Evolutionary conservation across 495 filamentous ascomycete genomes (phyloP).

Genomic region (Viridothelium virens): DNA sequence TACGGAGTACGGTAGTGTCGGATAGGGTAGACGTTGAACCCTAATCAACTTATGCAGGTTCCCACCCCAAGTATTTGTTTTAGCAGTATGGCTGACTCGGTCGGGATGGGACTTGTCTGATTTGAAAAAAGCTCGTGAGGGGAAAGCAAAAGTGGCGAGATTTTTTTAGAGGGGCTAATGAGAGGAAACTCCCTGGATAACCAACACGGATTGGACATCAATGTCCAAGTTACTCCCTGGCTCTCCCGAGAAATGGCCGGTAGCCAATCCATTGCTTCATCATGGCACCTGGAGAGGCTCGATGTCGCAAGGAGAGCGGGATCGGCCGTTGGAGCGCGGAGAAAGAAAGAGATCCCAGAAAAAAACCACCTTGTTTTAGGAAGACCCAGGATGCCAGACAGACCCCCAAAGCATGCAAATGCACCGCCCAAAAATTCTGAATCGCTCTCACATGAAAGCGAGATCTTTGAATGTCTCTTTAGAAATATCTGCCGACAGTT

Average conservation of each 20-base stretch:
- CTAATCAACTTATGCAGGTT: too few species aligned
- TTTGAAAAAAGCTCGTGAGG: background rate
- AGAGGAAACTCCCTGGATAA: background rate
- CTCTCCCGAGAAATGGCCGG: background rate
- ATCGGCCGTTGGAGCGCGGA: background rate
- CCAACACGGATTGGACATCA: background rate
- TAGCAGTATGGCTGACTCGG: background rate
- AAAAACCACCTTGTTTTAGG: background rate
- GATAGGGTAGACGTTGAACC: too few species aligned
- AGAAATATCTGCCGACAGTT: too few species aligned
- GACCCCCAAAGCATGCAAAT: too few species aligned
- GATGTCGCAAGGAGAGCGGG: background rate
- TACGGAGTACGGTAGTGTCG: too few species aligned
- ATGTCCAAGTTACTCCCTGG: background rate
- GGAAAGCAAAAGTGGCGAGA: background rate
- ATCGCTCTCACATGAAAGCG: too few species aligned
- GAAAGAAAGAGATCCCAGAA: background rate
- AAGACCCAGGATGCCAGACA: background rate
- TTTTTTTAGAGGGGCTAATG: background rate
- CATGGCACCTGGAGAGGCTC: background rate
- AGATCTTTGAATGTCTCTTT: too few species aligned
- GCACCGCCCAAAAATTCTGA: too few species aligned
- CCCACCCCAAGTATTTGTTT: too few species aligned
- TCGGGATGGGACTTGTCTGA: background rate
- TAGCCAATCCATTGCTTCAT: background rate